phyloP scores from a whole-genome alignment of 1,284 basidiomycete species.

The Ceratobasidium sp. region DNA sequence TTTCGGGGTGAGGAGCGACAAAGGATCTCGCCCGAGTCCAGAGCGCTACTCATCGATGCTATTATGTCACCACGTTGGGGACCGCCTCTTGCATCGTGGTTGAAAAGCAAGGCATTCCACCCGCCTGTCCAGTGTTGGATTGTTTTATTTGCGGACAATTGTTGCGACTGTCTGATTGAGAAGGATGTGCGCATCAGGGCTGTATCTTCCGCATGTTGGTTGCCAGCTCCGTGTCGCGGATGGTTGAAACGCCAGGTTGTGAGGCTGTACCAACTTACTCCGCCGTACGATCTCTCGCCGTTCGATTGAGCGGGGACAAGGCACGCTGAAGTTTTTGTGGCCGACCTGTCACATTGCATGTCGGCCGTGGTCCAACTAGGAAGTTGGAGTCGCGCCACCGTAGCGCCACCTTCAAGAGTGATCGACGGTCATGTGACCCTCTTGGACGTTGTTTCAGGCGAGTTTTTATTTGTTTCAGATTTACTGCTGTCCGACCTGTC shows the following conservation, averaged over 20 bases:
- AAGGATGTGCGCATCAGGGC: slow-evolving; percentile 26
- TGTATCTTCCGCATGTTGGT: slow-evolving; percentile 19
- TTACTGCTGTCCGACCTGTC: background rate
- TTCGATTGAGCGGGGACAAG: no score
- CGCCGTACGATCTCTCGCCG: no score
- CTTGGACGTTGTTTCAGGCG: background rate
- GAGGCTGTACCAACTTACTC: slow-evolving; percentile 9
- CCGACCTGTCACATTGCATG: background rate
- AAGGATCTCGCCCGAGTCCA: slow-evolving; percentile 15
- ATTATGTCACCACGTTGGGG: slow-evolving; percentile 12
- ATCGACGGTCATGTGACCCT: slow-evolving; percentile 29
- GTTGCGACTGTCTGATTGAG: background rate
- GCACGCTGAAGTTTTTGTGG: no score
- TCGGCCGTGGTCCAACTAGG: background rate
- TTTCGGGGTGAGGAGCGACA: slow-evolving; percentile 17
- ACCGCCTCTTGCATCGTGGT: slow-evolving; percentile 7
- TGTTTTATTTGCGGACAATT: background rate
- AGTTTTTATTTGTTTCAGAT: slow-evolving; percentile 9
- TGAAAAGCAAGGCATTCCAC: slow-evolving; percentile 25
- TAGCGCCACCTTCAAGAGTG: slow-evolving; percentile 25
- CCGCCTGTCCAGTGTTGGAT: background rate
- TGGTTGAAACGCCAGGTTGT: slow-evolving; percentile 13
- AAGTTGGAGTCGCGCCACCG: slow-evolving; percentile 22
- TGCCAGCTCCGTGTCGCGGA: slow-evolving; percentile 4
- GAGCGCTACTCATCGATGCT: background rate